Evolutionary conservation across 2,329 filamentous ascomycete genomes (phyloP).

Genomic region (Madurella fahalii): DNA sequence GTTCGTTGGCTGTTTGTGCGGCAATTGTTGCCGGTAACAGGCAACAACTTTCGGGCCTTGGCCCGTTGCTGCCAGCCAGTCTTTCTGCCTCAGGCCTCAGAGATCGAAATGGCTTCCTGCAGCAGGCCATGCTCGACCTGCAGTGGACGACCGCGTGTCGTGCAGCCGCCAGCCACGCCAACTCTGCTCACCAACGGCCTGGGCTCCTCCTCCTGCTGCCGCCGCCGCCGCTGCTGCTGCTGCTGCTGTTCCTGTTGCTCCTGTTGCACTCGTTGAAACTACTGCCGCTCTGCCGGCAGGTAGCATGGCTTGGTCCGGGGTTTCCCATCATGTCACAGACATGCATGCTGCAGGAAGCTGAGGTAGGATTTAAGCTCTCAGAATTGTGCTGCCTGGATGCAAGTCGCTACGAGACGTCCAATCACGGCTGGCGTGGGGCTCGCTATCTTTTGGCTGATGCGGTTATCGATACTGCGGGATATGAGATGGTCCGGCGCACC

Average conservation of each 20-base stretch:
- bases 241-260: no score
- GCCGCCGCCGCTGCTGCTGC: neutral
- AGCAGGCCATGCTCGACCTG: neutral
- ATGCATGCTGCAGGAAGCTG: constrained; percentile 10
- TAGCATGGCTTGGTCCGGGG: neutral
- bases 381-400: constrained; percentile 19
- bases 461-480: no score
- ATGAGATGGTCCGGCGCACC: no score
- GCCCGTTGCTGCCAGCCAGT: neutral
- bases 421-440: neutral
- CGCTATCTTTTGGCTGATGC: no score
- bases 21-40: constrained; percentile 8
- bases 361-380: constrained; percentile 17
- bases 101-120: neutral
- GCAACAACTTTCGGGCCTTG: constrained; percentile 9
- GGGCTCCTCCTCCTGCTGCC: no score
- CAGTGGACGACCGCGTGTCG: neutral
- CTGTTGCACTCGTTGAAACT: neutral
- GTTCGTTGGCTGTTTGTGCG: neutral
- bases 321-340: constrained; percentile 5
- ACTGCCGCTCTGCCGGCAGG: neutral
- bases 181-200: neutral
- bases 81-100: neutral
- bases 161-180: neutral
- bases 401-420: neutral